A percentile compares a stretch with the other conserved stretches of the same genome.
Evolutionary conservation across 2,329 filamentous ascomycete genomes (phyloP).

Genomic region (Hymenoscyphus salicellus): DNA sequence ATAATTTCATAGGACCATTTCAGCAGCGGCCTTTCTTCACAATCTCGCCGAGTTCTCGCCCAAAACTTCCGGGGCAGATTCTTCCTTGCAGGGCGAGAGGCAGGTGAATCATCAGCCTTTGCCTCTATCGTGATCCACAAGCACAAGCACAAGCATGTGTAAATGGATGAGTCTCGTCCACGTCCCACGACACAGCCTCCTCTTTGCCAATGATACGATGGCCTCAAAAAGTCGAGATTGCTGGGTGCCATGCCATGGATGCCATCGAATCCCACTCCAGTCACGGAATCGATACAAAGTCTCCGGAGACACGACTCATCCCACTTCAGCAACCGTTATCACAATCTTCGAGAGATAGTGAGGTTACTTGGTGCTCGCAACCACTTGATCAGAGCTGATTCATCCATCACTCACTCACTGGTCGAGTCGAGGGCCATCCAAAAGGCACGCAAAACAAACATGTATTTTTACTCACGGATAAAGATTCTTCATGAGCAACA

Average conservation of each 20-base stretch:
- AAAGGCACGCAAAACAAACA: background rate
- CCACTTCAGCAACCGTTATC: background rate
- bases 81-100: background rate
- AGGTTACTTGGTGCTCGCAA: background rate
- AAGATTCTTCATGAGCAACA: background rate
- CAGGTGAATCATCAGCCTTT: background rate
- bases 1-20: too few species aligned
- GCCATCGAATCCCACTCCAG: background rate
- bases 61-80: background rate
- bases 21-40: too few species aligned
- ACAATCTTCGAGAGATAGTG: background rate
- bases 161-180: background rate
- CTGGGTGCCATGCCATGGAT: background rate
- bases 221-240: background rate
- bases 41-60: background rate
- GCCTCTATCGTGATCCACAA: constrained; percentile 1
- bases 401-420: too few species aligned
- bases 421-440: too few species aligned
- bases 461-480: background rate
- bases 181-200: background rate
- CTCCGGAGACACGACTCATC: background rate
- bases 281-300: background rate
- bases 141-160: background rate
- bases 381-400: background rate
- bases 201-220: background rate